phyloP scores from a whole-genome alignment of 805 yeast species.

The Sugiyamaella qingdaonensis region DNA sequence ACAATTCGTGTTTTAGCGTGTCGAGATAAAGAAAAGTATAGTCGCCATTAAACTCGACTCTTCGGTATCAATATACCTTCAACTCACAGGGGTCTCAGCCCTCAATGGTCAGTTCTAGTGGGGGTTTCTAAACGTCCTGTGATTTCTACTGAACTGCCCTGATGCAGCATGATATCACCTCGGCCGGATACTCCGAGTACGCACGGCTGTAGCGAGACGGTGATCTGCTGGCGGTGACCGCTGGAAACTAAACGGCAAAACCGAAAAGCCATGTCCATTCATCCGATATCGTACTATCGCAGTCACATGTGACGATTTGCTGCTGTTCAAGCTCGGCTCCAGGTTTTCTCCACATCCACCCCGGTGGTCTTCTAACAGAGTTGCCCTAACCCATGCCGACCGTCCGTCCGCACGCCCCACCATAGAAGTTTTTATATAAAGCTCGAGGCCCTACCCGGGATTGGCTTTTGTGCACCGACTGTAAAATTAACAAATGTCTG shows the following conservation, averaged over 20 bases:
- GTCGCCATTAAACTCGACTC: too few relatives aligned
- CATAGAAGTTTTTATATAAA: not conserved
- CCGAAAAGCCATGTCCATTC: not conserved
- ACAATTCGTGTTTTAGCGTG: too few relatives aligned
- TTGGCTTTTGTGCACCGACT: not conserved
- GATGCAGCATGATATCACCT: slow-evolving; percentile 3
- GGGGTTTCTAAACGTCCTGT: too few relatives aligned
- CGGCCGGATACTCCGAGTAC: slow-evolving; percentile 3
- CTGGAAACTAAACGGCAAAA: not conserved
- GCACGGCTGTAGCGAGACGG: not conserved
- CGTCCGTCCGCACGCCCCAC: slow-evolving; percentile 2
- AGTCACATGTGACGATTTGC: too few relatives aligned
- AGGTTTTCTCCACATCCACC: not conserved
- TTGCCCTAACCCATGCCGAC: slow-evolving; percentile 5
- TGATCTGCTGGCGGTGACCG: too few relatives aligned
- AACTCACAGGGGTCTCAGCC: too few relatives aligned
- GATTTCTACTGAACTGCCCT: not conserved
- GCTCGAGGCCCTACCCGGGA: not conserved
- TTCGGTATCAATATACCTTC: too few relatives aligned
- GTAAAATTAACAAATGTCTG: not conserved
- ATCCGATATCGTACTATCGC: too few relatives aligned
- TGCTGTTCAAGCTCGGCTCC: not conserved
- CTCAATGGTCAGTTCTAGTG: too few relatives aligned
- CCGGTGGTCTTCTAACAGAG: not conserved
- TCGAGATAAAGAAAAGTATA: too few relatives aligned